Conservation (phyloP, 495 filamentous ascomycete species). For the Penicillium pancosmium region DNA sequence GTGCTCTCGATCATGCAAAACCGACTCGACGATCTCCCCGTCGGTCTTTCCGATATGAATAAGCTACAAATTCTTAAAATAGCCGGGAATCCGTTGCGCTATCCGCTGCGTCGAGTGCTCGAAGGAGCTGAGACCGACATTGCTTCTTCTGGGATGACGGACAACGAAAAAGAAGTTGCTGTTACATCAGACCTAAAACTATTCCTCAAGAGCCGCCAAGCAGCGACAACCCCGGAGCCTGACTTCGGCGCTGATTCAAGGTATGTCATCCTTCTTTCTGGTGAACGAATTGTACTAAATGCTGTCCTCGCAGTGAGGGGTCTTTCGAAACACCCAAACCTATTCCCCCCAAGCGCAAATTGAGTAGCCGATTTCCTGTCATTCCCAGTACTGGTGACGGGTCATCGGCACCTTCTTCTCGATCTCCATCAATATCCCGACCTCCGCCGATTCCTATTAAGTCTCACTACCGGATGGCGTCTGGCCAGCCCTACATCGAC, state of each 20-base stretch:
- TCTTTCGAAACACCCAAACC: conserved; percentile 73
- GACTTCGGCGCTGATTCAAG: conserved; percentile 69
- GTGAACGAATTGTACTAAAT: conserved; percentile 6
- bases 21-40: conserved; percentile 78
- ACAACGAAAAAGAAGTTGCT: conserved; percentile 66
- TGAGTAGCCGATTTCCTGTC: conserved; percentile 82
- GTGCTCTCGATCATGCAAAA: conserved; percentile 83
- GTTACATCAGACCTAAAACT: conserved; percentile 76
- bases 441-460: conserved; percentile 73
- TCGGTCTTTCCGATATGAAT: conserved; percentile 83
- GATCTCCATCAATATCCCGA: conserved; percentile 66
- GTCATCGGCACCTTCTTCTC: conserved; percentile 46
- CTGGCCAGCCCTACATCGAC: conserved; percentile 50
- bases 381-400: conserved; percentile 64
- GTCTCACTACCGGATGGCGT: conserved; percentile 78
- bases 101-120: conserved; percentile 48
- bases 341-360: conserved; percentile 69
- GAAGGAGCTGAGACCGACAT: conserved; percentile 47
- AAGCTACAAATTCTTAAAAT: conserved; percentile 86
- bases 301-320: conserved; percentile 44
- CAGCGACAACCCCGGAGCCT: conserved; percentile 53
- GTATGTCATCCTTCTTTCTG: conserved; percentile 44
- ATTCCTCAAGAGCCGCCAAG: conserved; percentile 66
- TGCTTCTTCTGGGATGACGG: conserved; percentile 46
- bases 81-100: conserved; percentile 76